Percentiles rank a stretch among this genome's conserved stretches.
phyloP scores from a whole-genome alignment of 2,329 filamentous ascomycete species.

The Talaromyces sp. region DNA sequence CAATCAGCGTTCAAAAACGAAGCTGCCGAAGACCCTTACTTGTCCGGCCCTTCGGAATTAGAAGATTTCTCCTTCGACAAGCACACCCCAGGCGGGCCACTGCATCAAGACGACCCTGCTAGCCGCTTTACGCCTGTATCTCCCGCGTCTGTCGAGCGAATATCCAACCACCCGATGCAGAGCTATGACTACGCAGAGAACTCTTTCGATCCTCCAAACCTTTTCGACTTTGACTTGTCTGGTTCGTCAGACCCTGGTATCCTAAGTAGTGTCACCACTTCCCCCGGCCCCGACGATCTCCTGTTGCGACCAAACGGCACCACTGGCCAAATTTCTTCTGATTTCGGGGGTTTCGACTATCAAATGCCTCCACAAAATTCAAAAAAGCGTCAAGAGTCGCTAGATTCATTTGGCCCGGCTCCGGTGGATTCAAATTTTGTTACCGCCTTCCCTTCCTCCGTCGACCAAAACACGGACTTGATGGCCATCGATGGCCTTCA shows the following conservation, averaged over 20 bases:
- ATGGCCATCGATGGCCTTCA: constrained; percentile 7
- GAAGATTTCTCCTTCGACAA: constrained; percentile 27
- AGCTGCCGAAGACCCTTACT: constrained; percentile 32
- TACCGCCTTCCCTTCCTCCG: background rate
- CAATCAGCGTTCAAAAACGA: constrained; percentile 25
- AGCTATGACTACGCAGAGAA: background rate
- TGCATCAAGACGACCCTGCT: constrained; percentile 1
- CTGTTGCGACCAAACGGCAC: background rate
- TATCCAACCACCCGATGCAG: background rate
- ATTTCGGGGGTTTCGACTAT: background rate
- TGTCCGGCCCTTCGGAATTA: constrained; percentile 31
- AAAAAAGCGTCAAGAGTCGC: background rate
- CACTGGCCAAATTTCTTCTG: background rate
- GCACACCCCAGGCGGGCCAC: constrained; percentile 5
- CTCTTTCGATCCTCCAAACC: constrained; percentile 3
- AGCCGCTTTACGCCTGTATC: constrained; percentile 23
- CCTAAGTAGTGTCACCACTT: background rate
- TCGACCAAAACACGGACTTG: background rate
- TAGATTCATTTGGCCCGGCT: background rate
- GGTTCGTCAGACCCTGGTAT: constrained; percentile 1
- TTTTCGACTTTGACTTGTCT: constrained; percentile 4
- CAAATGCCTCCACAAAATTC: background rate
- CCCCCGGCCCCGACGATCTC: background rate
- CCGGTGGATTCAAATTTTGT: background rate
- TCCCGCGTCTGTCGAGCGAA: constrained; percentile 6